Evolutionary conservation across 768 basidiomycete genomes (phyloP).

Genomic region (Boletus rubroflammeus): DNA sequence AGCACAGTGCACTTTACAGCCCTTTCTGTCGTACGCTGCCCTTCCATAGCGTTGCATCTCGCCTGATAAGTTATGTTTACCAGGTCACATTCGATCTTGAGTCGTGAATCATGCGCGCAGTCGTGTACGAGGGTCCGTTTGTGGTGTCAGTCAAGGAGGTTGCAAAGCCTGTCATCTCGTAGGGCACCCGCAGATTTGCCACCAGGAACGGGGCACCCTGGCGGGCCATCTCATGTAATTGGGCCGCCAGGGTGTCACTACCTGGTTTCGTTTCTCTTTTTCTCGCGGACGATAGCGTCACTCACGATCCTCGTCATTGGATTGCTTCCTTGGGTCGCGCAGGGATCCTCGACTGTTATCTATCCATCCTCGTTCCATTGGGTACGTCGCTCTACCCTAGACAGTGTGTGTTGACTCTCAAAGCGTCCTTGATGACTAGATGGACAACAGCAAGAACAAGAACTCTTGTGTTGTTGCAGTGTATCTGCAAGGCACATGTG

Average conservation of each 20-base stretch:
- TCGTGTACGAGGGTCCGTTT: constrained; percentile 4
- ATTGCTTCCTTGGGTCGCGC: background rate
- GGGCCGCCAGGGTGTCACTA: no score
- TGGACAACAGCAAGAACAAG: background rate
- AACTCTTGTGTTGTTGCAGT: background rate
- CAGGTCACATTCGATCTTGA: background rate
- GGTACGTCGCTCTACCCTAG: background rate
- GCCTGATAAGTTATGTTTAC: background rate
- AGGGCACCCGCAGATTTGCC: no score
- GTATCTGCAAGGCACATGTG: background rate
- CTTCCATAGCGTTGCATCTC: background rate
- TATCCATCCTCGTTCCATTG: background rate
- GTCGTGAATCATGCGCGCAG: background rate
- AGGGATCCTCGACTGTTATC: background rate
- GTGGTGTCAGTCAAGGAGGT: constrained; percentile 1
- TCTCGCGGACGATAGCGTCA: background rate
- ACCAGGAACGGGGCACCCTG: no score
- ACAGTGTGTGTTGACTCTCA: background rate
- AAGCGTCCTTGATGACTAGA: background rate
- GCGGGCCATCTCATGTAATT: no score
- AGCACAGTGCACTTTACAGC: background rate
- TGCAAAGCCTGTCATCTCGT: constrained; percentile 1
- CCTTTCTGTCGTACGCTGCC: background rate
- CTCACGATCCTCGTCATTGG: no score
- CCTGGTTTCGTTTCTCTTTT: no score